A percentile compares a stretch with the other conserved stretches of the same genome.
These are phyloP conservation scores for Candolleomyces eurysporus DNA, from an alignment of 768 basidiomycete genomes.

Conservation along the genomic window DNA sequence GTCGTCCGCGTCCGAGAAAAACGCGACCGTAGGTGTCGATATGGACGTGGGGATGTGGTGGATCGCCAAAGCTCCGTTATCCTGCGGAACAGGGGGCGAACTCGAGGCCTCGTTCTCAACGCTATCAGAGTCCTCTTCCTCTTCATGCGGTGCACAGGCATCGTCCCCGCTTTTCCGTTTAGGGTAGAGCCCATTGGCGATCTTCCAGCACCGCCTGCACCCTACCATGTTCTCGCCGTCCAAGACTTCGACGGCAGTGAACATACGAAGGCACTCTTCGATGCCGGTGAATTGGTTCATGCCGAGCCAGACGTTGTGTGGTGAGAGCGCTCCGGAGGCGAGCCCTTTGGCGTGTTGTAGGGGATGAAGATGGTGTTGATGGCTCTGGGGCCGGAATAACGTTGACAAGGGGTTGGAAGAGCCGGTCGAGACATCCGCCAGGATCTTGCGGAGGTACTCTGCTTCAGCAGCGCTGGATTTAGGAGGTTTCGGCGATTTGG, in stretches of 20 bases:
- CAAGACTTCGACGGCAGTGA: slow-evolving; percentile 90
- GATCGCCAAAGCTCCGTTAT: too few species aligned
- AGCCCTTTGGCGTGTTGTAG: slow-evolving; percentile 7
- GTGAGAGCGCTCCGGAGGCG: slow-evolving; percentile 3
- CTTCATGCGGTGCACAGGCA: slow-evolving; percentile 1
- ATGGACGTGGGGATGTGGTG: slow-evolving; percentile 34
- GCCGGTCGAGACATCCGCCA: slow-evolving; percentile 57
- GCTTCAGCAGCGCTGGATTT: slow-evolving; percentile 57
- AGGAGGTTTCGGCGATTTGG: slow-evolving; percentile 48
- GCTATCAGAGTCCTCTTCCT: slow-evolving; percentile 25
- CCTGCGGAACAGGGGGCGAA: neutral
- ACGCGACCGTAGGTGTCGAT: slow-evolving; percentile 37
- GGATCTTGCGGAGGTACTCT: slow-evolving; percentile 65
- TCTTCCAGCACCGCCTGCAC: slow-evolving; percentile 93
- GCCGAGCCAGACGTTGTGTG: slow-evolving; percentile 38
- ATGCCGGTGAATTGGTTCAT: slow-evolving; percentile 53
- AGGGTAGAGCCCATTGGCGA: slow-evolving; percentile 49
- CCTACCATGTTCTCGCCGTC: slow-evolving; percentile 95
- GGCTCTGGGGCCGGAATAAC: slow-evolving; percentile 12
- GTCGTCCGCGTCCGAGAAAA: slow-evolving; percentile 26
- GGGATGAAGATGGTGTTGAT: slow-evolving; percentile 12
- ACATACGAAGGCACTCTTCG: slow-evolving; percentile 81
- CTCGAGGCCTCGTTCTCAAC: neutral
- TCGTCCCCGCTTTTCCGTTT: slow-evolving; percentile 17
- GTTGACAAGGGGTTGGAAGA: slow-evolving; percentile 33